Evolutionary conservation across 495 filamentous ascomycete species (phyloP), one percentile per base, ranked within the genome.

Genomic region (Venustampulla echinocandica): DNA sequence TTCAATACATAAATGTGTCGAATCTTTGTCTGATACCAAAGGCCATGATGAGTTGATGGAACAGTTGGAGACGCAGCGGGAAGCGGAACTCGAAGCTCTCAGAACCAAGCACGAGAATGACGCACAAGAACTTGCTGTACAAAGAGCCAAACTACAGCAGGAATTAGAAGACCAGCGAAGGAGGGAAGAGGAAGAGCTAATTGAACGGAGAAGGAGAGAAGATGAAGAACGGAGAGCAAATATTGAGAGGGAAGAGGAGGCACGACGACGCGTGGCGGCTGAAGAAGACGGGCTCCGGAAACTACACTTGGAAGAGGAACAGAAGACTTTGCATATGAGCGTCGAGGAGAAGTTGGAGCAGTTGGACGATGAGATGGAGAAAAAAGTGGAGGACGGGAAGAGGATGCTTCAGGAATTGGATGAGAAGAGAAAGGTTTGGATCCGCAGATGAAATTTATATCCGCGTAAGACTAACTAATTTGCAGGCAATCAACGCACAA

Each of bases 281-380:
- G 33, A 35, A 35, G 43, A 50, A 19, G 32, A 20, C 10, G 39
- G 46, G 14, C 40, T 19, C n/a, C 23, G 23, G 11, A 19, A 46
- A 11, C 10, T 23, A 11, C 48, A 56, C 32, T 3, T 21, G 2
- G 32, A 46, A 19, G 22, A 37, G 10, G 14, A 35, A 19, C 15
- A 38, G 41, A 44, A 35, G 23, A 35, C 15, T 15, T 17, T 49
- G 25, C 44, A 36, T 2, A 45, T 49, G 19, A 45, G 28, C 6
- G 44, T 47, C 2, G 53, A 56, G 20, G 23, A 5, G 25, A 35
- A 57, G 22, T 13, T 57, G 17, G 54, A 57, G 30, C 43, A 33
- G 10, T 21, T 58, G 14, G 55, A 58, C 44, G 51, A 52, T 22
- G 51, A 58, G 41, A 53, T 54, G 47, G 47, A 54, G 42, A 52